Conservation (phyloP, 1,284 basidiomycete species). For the Marasmius fiardii region DNA sequence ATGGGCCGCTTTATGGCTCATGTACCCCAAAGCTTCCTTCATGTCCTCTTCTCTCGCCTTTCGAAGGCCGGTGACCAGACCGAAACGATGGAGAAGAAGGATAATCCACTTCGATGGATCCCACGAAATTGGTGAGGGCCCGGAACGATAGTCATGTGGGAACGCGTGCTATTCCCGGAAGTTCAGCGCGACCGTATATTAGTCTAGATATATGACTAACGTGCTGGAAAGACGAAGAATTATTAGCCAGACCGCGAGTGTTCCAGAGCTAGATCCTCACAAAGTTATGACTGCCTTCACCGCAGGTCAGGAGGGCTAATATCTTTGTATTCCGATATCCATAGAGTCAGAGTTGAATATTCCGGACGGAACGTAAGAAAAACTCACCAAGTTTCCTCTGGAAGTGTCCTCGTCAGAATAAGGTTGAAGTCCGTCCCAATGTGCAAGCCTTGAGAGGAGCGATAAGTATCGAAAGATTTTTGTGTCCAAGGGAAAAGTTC, state of each 20-base stretch:
- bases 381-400: conserved; percentile 61
- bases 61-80: conserved; percentile 48
- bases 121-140: conserved; percentile 62
- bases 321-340: conserved; percentile 37
- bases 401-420: conserved; percentile 81
- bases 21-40: conserved; percentile 49
- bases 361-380: background rate
- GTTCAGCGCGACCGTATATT: background rate
- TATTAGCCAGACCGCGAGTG: background rate
- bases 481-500: background rate
- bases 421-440: conserved; percentile 76
- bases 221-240: conserved; percentile 21
- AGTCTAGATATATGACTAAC: conserved; percentile 19
- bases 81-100: conserved; percentile 47
- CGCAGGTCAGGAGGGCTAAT: conserved; percentile 67
- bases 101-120: conserved; percentile 85
- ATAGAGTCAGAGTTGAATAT: background rate
- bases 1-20: conserved; percentile 44
- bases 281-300: conserved; percentile 81
- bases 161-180: conserved; percentile 60
- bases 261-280: conserved; percentile 32
- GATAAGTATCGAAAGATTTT: background rate
- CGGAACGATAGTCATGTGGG: conserved; percentile 72
- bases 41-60: conserved; percentile 61
- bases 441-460: conserved; percentile 50